phyloP scores from a whole-genome alignment of 805 yeast genomes.

The Kuraishia capsulata region DNA sequence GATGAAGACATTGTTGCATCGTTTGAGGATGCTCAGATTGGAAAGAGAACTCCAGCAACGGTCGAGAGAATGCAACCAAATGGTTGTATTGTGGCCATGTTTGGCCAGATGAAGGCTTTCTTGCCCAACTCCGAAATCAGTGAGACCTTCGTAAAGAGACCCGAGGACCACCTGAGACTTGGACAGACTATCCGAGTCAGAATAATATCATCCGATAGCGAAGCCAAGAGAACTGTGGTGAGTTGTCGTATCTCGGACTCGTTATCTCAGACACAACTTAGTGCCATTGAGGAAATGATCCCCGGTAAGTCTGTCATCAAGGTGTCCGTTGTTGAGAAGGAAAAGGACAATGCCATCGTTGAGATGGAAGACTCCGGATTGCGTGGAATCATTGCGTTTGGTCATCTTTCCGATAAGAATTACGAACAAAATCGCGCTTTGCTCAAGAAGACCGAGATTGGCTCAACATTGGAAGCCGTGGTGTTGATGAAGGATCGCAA shows the following conservation, averaged over 20 bases:
- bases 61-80: conserved; percentile 60
- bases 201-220: conserved; percentile 47
- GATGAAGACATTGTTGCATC: conserved; percentile 39
- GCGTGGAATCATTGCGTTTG: conserved; percentile 64
- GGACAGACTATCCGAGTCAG: conserved; percentile 81
- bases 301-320: conserved; percentile 56
- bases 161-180: conserved; percentile 66
- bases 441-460: conserved; percentile 54
- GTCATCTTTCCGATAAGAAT: conserved; percentile 72
- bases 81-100: conserved; percentile 82
- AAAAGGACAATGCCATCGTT: conserved; percentile 63
- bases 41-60: conserved; percentile 58
- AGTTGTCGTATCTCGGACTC: conserved; percentile 64
- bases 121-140: conserved; percentile 85
- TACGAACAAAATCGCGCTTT: conserved; percentile 62
- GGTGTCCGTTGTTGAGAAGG: conserved; percentile 62
- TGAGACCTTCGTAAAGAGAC: conserved; percentile 73
- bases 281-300: conserved; percentile 34
- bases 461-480: conserved; percentile 48
- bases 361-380: conserved; percentile 43
- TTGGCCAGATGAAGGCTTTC: conserved; percentile 69
- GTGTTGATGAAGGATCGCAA: conserved; percentile 59
- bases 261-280: conserved; percentile 35
- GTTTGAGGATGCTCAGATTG: conserved; percentile 29
- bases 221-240: conserved; percentile 48